A percentile compares a stretch with the other conserved stretches of the same genome.
Evolutionary conservation across 495 filamentous ascomycete species (phyloP).

Genomic region (Xylaria longipes): DNA sequence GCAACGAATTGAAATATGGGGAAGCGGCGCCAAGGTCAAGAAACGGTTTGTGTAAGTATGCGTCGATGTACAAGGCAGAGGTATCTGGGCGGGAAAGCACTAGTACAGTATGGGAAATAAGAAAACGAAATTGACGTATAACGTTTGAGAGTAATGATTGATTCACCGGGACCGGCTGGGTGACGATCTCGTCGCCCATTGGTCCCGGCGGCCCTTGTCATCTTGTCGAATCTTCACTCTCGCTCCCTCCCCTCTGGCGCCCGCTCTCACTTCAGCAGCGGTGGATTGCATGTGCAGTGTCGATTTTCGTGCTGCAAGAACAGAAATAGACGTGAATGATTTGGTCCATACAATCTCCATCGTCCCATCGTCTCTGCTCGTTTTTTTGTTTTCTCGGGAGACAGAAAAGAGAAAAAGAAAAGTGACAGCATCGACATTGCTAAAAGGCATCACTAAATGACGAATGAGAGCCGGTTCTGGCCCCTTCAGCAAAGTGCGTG

Average conservation of each 20-base stretch:
- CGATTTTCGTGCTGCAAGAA: neutral
- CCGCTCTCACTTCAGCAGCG: neutral
- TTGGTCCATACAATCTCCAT: neutral
- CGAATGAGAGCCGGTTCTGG: constrained; percentile 22
- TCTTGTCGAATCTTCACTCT: constrained; percentile 3
- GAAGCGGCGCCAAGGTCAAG: constrained; percentile 12
- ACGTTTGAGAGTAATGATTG: constrained; percentile 18
- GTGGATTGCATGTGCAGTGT: neutral
- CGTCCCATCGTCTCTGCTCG: neutral
- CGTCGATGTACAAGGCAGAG: constrained; percentile 3
- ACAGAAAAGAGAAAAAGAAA: constrained; percentile 1
- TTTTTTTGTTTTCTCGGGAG: neutral
- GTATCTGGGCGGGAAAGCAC: neutral
- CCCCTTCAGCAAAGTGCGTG: constrained; percentile 17
- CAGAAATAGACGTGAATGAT: neutral
- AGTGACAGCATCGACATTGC: constrained; percentile 8
- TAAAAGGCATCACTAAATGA: constrained; percentile 14
- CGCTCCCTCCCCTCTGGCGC: neutral
- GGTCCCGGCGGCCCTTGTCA: constrained; percentile 8
- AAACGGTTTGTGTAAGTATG: constrained; percentile 24
- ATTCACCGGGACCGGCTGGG: constrained; percentile 14
- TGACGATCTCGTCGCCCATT: constrained; percentile 6
- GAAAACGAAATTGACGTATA: constrained; percentile 19
- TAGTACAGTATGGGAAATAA: neutral
- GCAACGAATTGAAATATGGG: constrained; percentile 24